Conservation (phyloP, 2,329 filamentous ascomycete genomes). For the Ophiocordyceps unilateralis region DNA sequence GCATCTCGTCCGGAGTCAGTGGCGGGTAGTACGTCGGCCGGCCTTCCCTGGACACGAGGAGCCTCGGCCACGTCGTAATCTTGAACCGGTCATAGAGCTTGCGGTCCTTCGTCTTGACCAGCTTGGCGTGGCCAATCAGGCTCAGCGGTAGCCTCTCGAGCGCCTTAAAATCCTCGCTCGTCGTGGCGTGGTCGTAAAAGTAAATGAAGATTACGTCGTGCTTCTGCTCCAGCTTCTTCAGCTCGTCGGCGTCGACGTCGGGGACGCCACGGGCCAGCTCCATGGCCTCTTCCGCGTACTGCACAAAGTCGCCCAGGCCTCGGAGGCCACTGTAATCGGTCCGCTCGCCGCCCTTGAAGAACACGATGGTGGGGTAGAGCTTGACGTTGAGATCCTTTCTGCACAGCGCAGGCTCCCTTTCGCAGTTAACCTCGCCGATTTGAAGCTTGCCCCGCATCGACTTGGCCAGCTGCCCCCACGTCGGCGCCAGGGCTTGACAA, state of each 20-base stretch:
- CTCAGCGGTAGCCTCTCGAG: constrained; percentile 74
- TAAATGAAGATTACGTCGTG: constrained; percentile 95
- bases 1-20: constrained; percentile 79
- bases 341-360: constrained; percentile 81
- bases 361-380: constrained; percentile 77
- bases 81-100: constrained; percentile 69
- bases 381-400: constrained; percentile 75
- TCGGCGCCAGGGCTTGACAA: constrained; percentile 82
- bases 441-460: constrained; percentile 84
- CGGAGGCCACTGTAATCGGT: constrained; percentile 87
- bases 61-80: constrained; percentile 90
- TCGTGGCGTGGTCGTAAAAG: constrained; percentile 93
- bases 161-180: constrained; percentile 76
- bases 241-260: constrained; percentile 60
- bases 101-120: constrained; percentile 79
- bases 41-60: constrained; percentile 78
- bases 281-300: constrained; percentile 73
- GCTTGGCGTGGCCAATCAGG: constrained; percentile 76
- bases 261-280: constrained; percentile 60
- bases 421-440: constrained; percentile 91
- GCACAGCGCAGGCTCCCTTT: constrained; percentile 71
- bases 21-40: constrained; percentile 81
- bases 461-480: constrained; percentile 76
- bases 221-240: constrained; percentile 73
- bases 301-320: constrained; percentile 76